These are phyloP conservation scores for Daldinia decipiens DNA, from an alignment of 495 filamentous ascomycete genomes.

Conservation along the genomic window DNA sequence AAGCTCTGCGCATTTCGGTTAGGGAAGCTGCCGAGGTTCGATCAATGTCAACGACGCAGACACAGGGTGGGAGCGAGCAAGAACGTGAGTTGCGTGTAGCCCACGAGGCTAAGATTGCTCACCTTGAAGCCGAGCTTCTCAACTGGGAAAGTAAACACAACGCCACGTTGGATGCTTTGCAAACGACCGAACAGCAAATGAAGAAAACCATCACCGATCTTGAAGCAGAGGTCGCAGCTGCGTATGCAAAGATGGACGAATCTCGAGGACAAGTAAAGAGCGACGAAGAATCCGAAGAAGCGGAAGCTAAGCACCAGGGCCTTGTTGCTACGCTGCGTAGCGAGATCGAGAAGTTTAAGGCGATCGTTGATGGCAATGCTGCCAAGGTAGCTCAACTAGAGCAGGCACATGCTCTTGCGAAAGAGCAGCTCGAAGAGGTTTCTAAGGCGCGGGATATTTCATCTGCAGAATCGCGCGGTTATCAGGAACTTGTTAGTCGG, in stretches of 20 bases:
- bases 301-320: constrained; percentile 67
- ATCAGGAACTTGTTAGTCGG: constrained; percentile 64
- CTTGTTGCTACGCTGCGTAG: constrained; percentile 72
- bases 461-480: constrained; percentile 56
- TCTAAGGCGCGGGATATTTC: constrained; percentile 59
- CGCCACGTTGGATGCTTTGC: constrained; percentile 73
- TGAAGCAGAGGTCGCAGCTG: constrained; percentile 62
- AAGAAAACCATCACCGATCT: constrained; percentile 76
- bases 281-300: constrained; percentile 50
- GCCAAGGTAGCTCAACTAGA: constrained; percentile 73
- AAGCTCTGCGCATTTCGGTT: constrained; percentile 69
- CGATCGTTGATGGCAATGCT: constrained; percentile 70
- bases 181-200: constrained; percentile 77
- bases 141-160: constrained; percentile 81
- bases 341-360: constrained; percentile 83
- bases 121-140: constrained; percentile 78
- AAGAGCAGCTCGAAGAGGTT: constrained; percentile 65
- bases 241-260: constrained; percentile 53
- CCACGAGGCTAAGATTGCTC: constrained; percentile 71
- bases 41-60: constrained; percentile 24
- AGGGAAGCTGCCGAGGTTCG: constrained; percentile 49
- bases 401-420: constrained; percentile 67
- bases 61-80: constrained; percentile 15
- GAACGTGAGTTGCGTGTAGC: constrained; percentile 52
- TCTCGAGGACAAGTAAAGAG: constrained; percentile 43